phyloP scores from a whole-genome alignment of 176 grass and related monocot genomes.

The Ampelocalamus luodianensis region DNA sequence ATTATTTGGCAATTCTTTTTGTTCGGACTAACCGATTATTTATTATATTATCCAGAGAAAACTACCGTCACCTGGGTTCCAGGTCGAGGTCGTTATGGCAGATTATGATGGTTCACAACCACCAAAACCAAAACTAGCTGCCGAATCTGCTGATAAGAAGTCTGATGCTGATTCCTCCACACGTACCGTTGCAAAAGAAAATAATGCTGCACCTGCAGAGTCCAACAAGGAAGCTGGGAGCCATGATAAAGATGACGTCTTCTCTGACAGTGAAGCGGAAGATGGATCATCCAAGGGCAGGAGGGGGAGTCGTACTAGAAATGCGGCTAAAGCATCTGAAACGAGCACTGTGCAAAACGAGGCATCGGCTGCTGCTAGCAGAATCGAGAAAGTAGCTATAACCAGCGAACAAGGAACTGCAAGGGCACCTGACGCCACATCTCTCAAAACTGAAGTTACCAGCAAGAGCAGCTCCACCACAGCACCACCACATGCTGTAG shows the following conservation, averaged over 20 bases:
- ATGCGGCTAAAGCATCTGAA: slow-evolving; percentile 61
- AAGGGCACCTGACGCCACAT: slow-evolving; percentile 47
- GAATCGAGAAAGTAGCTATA: slow-evolving; percentile 61
- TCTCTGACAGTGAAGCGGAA: slow-evolving; percentile 82
- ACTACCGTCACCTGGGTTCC: slow-evolving; percentile 87
- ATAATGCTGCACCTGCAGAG: slow-evolving; percentile 32
- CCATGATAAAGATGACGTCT: slow-evolving; percentile 84
- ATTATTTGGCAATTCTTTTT: neutral
- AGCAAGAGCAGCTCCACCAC: slow-evolving; percentile 45
- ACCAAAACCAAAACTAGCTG: slow-evolving; percentile 46
- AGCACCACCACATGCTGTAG: slow-evolving; percentile 5
- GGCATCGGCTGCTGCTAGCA: slow-evolving; percentile 38
- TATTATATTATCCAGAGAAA: slow-evolving; percentile 77
- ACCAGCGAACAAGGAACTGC: slow-evolving; percentile 49
- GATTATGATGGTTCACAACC: slow-evolving; percentile 73
- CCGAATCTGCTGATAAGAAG: slow-evolving; percentile 42
- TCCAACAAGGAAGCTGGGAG: slow-evolving; percentile 55
- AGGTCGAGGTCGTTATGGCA: slow-evolving; percentile 85
- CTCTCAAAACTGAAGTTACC: slow-evolving; percentile 52
- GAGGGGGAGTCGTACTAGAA: slow-evolving; percentile 43
- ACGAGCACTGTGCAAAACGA: slow-evolving; percentile 41
- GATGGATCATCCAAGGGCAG: slow-evolving; percentile 63
- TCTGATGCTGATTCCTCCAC: slow-evolving; percentile 35
- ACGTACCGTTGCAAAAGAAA: slow-evolving; percentile 52
- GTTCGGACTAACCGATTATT: slow-evolving; percentile 4